Conservation (phyloP, 2,329 filamentous ascomycete species). For the Ophiocordyceps robertsii region DNA sequence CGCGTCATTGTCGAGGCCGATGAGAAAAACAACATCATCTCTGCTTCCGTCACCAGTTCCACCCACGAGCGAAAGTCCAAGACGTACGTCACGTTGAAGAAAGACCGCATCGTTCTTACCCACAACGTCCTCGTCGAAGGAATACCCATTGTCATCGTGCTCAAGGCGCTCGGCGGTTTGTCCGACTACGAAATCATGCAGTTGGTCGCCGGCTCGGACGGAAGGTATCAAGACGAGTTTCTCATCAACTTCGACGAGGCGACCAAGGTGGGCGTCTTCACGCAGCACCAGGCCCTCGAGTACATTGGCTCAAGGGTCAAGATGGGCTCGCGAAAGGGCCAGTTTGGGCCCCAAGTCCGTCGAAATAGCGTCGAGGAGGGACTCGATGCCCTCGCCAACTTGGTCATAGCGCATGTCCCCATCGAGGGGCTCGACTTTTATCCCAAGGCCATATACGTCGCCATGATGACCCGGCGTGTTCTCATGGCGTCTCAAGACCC, state of each 20-base stretch:
- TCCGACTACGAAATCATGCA: slow-evolving; percentile 92
- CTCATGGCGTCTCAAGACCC: slow-evolving; percentile 87
- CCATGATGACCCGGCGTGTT: slow-evolving; percentile 93
- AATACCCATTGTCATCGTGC: slow-evolving; percentile 83
- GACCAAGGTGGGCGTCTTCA: slow-evolving; percentile 70
- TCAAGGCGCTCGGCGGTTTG: slow-evolving; percentile 87
- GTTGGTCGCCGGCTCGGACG: slow-evolving; percentile 78
- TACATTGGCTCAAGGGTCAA: slow-evolving; percentile 81
- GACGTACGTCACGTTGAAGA: slow-evolving; percentile 89
- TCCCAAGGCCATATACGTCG: slow-evolving; percentile 92
- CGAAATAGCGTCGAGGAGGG: slow-evolving; percentile 84
- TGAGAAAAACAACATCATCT: slow-evolving; percentile 82
- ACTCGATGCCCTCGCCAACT: slow-evolving; percentile 79
- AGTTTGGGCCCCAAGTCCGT: slow-evolving; percentile 40
- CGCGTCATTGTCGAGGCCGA: slow-evolving; percentile 93
- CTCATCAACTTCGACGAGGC: slow-evolving; percentile 91
- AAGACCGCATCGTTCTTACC: slow-evolving; percentile 75
- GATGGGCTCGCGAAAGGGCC: slow-evolving; percentile 59
- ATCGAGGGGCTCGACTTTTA: slow-evolving; percentile 87
- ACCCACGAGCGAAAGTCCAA: slow-evolving; percentile 97
- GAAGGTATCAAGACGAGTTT: slow-evolving; percentile 86
- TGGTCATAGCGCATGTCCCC: slow-evolving; percentile 89
- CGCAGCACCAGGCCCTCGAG: slow-evolving; percentile 89
- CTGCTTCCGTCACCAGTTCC: slow-evolving; percentile 93
- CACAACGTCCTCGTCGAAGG: slow-evolving; percentile 91